Evolutionary conservation across 768 basidiomycete species (phyloP), one percentile per base, ranked within the genome.

Genomic region (Pholiota conissans): DNA sequence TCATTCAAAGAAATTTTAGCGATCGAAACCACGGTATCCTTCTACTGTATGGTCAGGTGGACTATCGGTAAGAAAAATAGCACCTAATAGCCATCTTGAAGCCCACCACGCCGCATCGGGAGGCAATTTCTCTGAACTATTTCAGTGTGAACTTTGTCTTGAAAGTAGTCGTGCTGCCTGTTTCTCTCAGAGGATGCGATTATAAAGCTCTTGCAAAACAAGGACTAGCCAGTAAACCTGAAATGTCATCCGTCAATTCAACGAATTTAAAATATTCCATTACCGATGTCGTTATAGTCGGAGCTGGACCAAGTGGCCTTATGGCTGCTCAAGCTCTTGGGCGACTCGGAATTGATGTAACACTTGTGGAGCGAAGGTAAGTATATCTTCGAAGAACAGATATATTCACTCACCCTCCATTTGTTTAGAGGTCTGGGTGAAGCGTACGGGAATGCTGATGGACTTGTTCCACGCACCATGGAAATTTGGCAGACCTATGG

Each of bases 281-380:
- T 5, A 54, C 53, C 10, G 58, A 59, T 35, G 66, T 79, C 46
- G 70, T 79, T 16, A 58, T 79, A 37, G 69, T 79, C 27, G 78
- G 78, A 4, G 81, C 77, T 11, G 82, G 82, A 22, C 82, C 82
- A 45, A 77, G 78, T n/a, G 82, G 82, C 11, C 74, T 75, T 16
- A 83, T 81, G 61, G 76, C 80, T 37, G 82, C 81, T 6, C 69
- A 79, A 22, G 81, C 76, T 34, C 73, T 84, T 20, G 78, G 78
- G 3, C 67, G 82, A 39, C 80, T 82, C 66, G 81, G 82, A 4
- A 63, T 82, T 50, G 64, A 77, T 34, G 82, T 84, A 35, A 77
- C 76, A 46, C 62, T 83, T 6, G 65, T 82, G 26, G 82, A 84
- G 28, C 37, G 58, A n/a, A 54, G 58, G 58, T 46, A 49, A 22